A percentile compares a stretch with the other conserved stretches of the same genome.
These are phyloP conservation scores for Polygonum aviculare DNA, from an alignment of 148 eudicot genomes.

Conservation along the genomic window DNA sequence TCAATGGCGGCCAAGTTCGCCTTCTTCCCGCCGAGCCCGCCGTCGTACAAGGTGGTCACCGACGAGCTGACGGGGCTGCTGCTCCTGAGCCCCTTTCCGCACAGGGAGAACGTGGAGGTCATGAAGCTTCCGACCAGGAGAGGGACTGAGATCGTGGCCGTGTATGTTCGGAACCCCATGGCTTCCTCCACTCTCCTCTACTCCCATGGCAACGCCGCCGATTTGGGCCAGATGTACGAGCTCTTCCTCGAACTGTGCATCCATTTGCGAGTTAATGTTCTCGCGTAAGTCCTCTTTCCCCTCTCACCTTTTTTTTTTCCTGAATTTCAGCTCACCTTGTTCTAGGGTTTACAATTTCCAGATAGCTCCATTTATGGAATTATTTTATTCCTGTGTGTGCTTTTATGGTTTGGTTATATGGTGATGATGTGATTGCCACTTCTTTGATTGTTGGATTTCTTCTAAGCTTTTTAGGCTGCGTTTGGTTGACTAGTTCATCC, in stretches of 20 bases:
- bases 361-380: background rate
- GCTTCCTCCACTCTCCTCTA: constrained; percentile 56
- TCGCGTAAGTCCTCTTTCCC: constrained; percentile 35
- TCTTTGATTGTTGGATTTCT: background rate
- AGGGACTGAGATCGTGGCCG: constrained; percentile 52
- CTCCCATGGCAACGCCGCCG: constrained; percentile 80
- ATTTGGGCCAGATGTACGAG: constrained; percentile 76
- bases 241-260: constrained; percentile 58
- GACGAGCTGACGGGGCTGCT: constrained; percentile 46
- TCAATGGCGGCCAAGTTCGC: constrained; percentile 85
- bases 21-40: constrained; percentile 72
- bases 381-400: background rate
- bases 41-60: constrained; percentile 54
- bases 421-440: constrained; percentile 2
- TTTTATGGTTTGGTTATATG: background rate
- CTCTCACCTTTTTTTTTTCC: background rate
- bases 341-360: background rate
- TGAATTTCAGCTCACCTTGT: background rate
- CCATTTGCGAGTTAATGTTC: constrained; percentile 57
- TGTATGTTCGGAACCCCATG: constrained; percentile 66
- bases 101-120: constrained; percentile 66
- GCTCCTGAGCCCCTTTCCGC: constrained; percentile 52
- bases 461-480: constrained; percentile 7
- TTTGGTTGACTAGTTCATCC: background rate
- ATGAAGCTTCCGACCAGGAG: constrained; percentile 42